Conservation (phyloP, 2,329 filamentous ascomycete species). For the Fusarium euwallaceae region DNA sequence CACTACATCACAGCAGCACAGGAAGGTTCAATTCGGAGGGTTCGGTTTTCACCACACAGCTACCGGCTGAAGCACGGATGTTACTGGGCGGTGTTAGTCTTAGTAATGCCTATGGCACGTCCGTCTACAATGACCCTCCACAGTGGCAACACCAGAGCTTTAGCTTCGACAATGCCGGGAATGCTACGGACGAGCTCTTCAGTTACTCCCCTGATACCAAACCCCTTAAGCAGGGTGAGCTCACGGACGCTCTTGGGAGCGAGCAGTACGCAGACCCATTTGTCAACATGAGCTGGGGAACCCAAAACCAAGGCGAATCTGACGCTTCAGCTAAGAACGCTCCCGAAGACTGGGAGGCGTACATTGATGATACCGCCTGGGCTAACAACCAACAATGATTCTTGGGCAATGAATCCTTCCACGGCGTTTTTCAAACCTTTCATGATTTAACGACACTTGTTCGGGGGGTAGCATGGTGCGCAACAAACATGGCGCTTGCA, state of each 20-base stretch:
- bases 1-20: slow-evolving; percentile 36
- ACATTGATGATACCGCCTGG: slow-evolving; percentile 49
- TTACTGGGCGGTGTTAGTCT: slow-evolving; percentile 44
- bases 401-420: background rate
- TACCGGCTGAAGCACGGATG: slow-evolving; percentile 59
- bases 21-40: slow-evolving; percentile 37
- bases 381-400: slow-evolving; percentile 32
- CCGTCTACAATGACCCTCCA: slow-evolving; percentile 24
- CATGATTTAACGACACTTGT: slow-evolving; percentile 37
- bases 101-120: slow-evolving; percentile 18
- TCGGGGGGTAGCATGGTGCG: slow-evolving; percentile 4
- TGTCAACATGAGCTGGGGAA: slow-evolving; percentile 19
- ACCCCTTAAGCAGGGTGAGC: slow-evolving; percentile 27
- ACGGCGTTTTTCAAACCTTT: background rate
- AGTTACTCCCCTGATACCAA: slow-evolving; percentile 21
- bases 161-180: background rate
- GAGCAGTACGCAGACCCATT: slow-evolving; percentile 30
- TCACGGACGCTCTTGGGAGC: background rate
- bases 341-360: slow-evolving; percentile 50
- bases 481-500: slow-evolving; percentile 2
- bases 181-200: slow-evolving; percentile 8
- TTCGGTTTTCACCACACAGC: slow-evolving; percentile 58
- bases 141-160: background rate
- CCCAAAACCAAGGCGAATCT: background rate
- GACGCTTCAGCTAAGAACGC: slow-evolving; percentile 21